Conservation (phyloP, 139 green algal genomes). For the Tetradesmus obliquus region DNA sequence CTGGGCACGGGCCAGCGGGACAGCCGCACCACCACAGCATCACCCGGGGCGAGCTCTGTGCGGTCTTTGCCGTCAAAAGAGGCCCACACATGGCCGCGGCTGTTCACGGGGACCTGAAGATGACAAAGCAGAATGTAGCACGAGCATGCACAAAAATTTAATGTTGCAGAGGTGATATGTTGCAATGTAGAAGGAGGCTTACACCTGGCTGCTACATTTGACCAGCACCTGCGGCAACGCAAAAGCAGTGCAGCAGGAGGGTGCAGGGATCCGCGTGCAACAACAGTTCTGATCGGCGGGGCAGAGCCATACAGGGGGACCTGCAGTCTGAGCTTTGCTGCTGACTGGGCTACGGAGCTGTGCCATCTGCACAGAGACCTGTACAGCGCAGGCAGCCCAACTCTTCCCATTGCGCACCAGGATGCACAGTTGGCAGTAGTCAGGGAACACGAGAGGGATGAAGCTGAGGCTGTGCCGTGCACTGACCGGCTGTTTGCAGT, state of each 20-base stretch:
- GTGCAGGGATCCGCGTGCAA: too few relatives aligned
- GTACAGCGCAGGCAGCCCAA: too few relatives aligned
- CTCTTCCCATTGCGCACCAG: conserved; percentile 53
- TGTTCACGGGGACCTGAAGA: conserved; percentile 74
- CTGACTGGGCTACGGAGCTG: too few relatives aligned
- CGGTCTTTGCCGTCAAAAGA: conserved; percentile 97
- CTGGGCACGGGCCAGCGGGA: conserved; percentile 65
- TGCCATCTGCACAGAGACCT: too few relatives aligned
- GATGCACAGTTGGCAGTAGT: conserved; percentile 88
- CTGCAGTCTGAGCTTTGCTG: too few relatives aligned
- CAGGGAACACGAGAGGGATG: conserved; percentile 95
- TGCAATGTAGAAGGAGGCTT: conserved; percentile 60
- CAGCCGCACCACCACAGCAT: conserved; percentile 78
- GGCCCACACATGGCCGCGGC: conserved; percentile 76
- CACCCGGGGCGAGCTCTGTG: conserved; percentile 74
- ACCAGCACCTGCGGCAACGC: conserved; percentile 68
- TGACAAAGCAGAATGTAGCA: background rate
- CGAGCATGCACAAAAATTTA: background rate
- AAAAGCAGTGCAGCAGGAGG: background rate
- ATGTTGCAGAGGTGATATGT: background rate
- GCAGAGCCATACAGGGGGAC: too few relatives aligned
- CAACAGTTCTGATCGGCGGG: too few relatives aligned
- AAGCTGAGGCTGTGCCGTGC: conserved; percentile 86
- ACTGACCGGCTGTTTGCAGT: too few relatives aligned
- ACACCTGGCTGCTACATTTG: conserved; percentile 74